These are phyloP conservation scores for Phaseolus coccineus DNA, from an alignment of 331 rosid species.

Conservation along the genomic window DNA sequence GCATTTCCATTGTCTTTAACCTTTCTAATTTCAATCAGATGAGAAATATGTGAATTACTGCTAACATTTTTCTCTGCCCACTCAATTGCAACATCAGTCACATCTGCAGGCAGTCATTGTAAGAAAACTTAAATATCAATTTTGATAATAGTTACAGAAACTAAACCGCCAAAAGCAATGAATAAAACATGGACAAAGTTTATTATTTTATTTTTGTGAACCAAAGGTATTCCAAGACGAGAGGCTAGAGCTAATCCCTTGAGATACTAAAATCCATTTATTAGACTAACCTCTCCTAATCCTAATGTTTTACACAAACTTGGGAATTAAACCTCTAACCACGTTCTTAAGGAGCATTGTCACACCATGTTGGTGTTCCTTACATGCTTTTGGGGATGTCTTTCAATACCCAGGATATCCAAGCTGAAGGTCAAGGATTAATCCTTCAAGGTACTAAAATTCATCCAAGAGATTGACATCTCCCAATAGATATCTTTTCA, in stretches of 20 bases:
- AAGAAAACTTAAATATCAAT: neutral
- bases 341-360: neutral
- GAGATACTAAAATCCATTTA: neutral
- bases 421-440: too few relatives aligned
- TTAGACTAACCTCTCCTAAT: too few relatives aligned
- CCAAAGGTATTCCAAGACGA: neutral
- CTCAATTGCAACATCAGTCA: constrained; percentile 78
- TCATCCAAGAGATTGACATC: too few relatives aligned
- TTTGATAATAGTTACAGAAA: neutral
- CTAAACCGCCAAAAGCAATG: neutral
- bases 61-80: constrained; percentile 77
- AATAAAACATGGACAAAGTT: neutral
- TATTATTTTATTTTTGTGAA: too few relatives aligned
- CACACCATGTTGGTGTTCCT: neutral
- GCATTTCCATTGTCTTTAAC: constrained; percentile 47
- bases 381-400: neutral
- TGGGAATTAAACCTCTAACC: neutral
- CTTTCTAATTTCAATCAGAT: constrained; percentile 76
- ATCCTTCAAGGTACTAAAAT: too few relatives aligned
- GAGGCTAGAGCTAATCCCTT: neutral
- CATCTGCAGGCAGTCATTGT: constrained; percentile 54
- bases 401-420: neutral
- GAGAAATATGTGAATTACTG: constrained; percentile 65
- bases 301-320: too few relatives aligned
- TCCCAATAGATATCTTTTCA: too few relatives aligned